phyloP scores from a whole-genome alignment of 2,329 filamentous ascomycete species.

The Aspergillus luchuensis region DNA sequence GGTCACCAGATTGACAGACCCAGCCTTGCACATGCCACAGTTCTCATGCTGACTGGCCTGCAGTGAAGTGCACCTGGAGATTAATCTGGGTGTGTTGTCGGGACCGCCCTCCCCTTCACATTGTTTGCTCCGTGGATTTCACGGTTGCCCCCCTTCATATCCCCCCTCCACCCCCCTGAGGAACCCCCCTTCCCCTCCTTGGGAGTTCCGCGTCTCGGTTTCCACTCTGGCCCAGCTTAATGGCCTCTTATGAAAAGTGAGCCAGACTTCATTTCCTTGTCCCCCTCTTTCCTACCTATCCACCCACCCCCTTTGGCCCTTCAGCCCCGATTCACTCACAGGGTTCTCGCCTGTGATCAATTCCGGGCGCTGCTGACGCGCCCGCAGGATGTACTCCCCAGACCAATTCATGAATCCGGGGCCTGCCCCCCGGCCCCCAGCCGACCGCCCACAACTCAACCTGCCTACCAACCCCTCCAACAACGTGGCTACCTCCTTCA shows the following conservation, averaged over 20 bases:
- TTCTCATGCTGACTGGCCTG: not conserved
- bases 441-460: constrained; percentile 77
- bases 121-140: not conserved
- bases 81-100: not conserved
- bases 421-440: constrained; percentile 86
- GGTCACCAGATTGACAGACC: not conserved
- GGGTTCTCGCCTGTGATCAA: not conserved
- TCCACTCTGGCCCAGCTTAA: constrained; percentile 18
- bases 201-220: constrained; percentile 20
- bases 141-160: not conserved
- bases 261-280: constrained; percentile 13
- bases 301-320: not conserved
- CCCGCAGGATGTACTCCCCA: constrained; percentile 55
- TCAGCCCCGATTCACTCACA: not conserved
- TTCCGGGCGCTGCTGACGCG: constrained; percentile 12
- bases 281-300: not conserved
- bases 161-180: constrained; percentile 7
- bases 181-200: constrained; percentile 13
- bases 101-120: not conserved
- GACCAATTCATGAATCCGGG: constrained; percentile 93
- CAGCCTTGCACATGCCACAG: constrained; percentile 1
- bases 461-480: constrained; percentile 68
- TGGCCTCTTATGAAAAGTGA: constrained; percentile 42
- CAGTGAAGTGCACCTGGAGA: not conserved
- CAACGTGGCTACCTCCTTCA: constrained; percentile 67